Evolutionary conservation across 1,284 basidiomycete genomes (phyloP), one percentile per base, ranked within the genome.

Genomic region (Austropuccinia psidii): DNA sequence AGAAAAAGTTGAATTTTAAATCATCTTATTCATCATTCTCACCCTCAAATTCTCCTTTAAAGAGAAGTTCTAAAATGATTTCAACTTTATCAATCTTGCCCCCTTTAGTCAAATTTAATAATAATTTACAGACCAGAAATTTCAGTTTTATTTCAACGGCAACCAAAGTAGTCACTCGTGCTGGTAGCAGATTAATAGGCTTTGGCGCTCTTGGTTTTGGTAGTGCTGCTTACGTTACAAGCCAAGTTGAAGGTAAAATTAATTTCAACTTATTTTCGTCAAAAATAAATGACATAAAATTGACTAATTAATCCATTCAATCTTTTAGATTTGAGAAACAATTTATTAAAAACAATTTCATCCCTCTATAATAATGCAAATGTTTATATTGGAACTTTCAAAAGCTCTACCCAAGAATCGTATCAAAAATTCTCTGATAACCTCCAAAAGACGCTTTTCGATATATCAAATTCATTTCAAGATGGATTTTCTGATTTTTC

Each of bases 221-320:
- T 19, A 43, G 70, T 6, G 70, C 70, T 43, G 70, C 60, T 27
- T 73, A 73, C 35, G 70, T 65, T 9, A 60, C 60, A 21, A 64
- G 37, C 47, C 70, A 73, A 43, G 49, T 73, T 13, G 70, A 73
- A 39, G 60, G 70, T 73, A 49, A 54, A n/a, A n/a, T n/a, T n/a
- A n/a, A n/a, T n/a, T n/a, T n/a, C n/a, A n/a, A n/a, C n/a, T n/a
- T n/a, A n/a, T n/a, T n/a, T n/a, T n/a, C n/a, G n/a, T n/a, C n/a
- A n/a, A n/a, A n/a, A n/a, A n/a, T n/a, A n/a, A n/a, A n/a, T n/a
- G 61, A 64, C 58, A n/a, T 37, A 21, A 1, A 41, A 29, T 47
- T 9, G 29, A 19, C 9, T 58, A 11, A 37, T n/a, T 45, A 35
- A 45, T 33, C 24, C 31, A 64, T 31, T 64, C 39, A 4, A 31